These are phyloP conservation scores for Tripterygium wilfordii DNA, from an alignment of 177 flowering plant genomes.

Conservation along the genomic window DNA sequence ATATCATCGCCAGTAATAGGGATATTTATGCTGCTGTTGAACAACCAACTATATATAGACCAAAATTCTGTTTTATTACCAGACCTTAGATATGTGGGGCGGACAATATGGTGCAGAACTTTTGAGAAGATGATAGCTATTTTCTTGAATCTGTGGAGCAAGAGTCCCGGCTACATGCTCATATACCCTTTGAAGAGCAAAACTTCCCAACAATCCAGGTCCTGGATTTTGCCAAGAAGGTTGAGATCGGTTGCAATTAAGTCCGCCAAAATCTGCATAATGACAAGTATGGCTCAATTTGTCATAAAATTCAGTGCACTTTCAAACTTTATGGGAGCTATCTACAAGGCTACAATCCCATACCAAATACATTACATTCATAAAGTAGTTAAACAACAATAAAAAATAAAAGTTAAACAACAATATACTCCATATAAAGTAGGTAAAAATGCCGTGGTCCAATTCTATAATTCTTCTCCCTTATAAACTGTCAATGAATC, in stretches of 20 bases:
- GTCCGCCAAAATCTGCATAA: constrained; percentile 8
- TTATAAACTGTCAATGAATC: no score
- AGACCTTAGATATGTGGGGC: background rate
- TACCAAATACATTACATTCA: background rate
- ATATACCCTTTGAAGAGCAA: constrained; percentile 6
- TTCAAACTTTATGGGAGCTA: background rate
- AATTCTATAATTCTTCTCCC: no score
- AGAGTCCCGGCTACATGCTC: background rate
- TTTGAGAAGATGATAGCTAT: constrained; percentile 8
- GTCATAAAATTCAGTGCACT: constrained; percentile 1
- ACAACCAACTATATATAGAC: background rate
- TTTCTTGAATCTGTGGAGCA: constrained; percentile 3
- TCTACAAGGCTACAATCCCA: background rate
- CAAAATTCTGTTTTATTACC: background rate
- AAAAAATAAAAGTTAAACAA: no score
- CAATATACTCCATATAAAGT: no score
- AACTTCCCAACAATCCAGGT: constrained; percentile 15
- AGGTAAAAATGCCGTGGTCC: no score
- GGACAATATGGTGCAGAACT: constrained; percentile 15
- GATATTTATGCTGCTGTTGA: no score
- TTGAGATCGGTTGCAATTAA: constrained; percentile 1
- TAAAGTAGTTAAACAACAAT: no score
- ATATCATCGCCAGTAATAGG: no score
- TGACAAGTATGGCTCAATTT: background rate
- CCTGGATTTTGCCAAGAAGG: constrained; percentile 5